Conservation (phyloP, 139 green algal genomes). For the Desmodesmus armatus region DNA sequence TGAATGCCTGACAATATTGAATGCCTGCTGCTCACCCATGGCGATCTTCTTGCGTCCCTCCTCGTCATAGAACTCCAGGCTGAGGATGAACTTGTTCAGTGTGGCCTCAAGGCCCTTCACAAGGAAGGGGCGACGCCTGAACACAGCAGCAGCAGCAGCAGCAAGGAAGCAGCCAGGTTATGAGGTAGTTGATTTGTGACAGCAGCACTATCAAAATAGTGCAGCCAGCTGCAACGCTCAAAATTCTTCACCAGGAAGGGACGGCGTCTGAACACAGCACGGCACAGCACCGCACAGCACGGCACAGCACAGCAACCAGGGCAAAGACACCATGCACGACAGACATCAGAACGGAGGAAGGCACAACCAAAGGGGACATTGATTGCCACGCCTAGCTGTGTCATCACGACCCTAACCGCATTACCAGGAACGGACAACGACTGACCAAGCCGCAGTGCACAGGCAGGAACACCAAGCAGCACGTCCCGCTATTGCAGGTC, state of each 20-base stretch:
- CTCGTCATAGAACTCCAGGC: constrained; percentile 92
- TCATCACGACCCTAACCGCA: too few species aligned
- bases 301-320: too few species aligned
- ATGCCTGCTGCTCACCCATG: constrained; percentile 66
- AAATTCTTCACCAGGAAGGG: constrained; percentile 94
- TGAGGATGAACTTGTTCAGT: constrained; percentile 89
- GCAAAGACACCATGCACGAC: too few species aligned
- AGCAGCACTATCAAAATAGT: neutral
- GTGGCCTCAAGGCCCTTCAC: constrained; percentile 94
- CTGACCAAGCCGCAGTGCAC: too few species aligned
- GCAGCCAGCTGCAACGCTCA: constrained; percentile 74
- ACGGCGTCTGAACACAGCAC: constrained; percentile 74
- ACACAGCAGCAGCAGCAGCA: neutral
- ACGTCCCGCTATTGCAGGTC: too few species aligned
- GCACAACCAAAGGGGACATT: too few species aligned
- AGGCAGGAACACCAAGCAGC: too few species aligned
- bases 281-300: too few species aligned
- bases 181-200: neutral
- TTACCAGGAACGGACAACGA: too few species aligned
- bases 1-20: neutral
- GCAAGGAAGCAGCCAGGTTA: neutral
- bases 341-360: too few species aligned
- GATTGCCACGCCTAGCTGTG: too few species aligned
- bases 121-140: constrained; percentile 93
- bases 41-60: constrained; percentile 79